Base-by-base conservation (phyloP, 1,139 yeast genomes). In the Pichia sp. region DNA sequence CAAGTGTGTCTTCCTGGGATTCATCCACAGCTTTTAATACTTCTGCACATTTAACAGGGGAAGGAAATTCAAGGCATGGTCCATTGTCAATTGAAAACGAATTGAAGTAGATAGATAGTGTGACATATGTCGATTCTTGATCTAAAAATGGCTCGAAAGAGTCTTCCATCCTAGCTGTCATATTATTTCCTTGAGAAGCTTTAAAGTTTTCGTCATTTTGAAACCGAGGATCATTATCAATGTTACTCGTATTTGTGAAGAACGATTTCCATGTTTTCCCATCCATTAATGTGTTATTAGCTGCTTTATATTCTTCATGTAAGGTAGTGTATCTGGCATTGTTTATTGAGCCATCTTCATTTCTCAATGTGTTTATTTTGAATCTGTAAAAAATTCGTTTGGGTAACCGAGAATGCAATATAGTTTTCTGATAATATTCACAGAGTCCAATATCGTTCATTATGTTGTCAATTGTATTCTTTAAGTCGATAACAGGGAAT, bases 71-170 rank as follows among this genome's bases (percentile, higher is more conserved):
- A 33, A 49, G 45, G 11, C 38, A 39, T 11, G 52, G 54, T 15
- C 47, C 42, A 28, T 56, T 51, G 38, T 57, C 52, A 8, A 63
- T 54, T 3, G 57, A 51, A 21, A 63, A 53, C 3, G 66, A 58
- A 3, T 58, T 55, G 17, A 48, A 39, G n/a, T 53, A 45, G 15
- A 62, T 45, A 15, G 48, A 46, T 2, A 63, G 18, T 27, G 58
- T 60, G 10, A 57, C 55, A 19, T 34, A 33, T 8, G 48, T 15
- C 7, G 48, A 24, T 15, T 45, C 42, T 11, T 49, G 42, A 6
- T 40, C 42, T 18, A 32, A 15, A 19, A 34, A 35, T 19, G 39
- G 44, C 12, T 34, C 34, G 21, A 28, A 34, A 5, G 27, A 14
- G 5, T 38, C 34, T 27, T 35, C 44, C n/a, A n/a, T n/a, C n/a